Base-by-base conservation (phyloP, 2,329 filamentous ascomycete genomes). In the Hypoxylon sp. region DNA sequence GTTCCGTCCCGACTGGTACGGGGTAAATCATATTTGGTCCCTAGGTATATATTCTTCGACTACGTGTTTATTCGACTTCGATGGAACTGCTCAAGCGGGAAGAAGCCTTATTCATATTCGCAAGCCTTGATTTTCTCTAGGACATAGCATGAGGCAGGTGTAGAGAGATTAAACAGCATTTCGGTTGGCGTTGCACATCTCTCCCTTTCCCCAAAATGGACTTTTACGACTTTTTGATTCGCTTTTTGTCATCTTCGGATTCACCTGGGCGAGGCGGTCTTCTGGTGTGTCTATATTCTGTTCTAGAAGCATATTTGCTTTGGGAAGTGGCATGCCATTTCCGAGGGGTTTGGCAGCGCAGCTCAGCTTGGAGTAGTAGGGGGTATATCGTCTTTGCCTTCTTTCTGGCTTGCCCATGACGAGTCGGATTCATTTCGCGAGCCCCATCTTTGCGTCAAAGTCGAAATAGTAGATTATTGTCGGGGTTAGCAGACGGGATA, bases 1-100 rank as follows among this genome's bases (percentile, higher is more conserved):
- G 81, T 69, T 82, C 84, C 50, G 85, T 87, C 67, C 81, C 87
- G 10, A 81, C 80, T 29, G 85, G 86, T 58, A 81, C 80, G 32
- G 76, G 79, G 47, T 83, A 77, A 75, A 61, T 44, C 39, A 44
- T 35, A 55, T 51, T 56, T 42, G 53, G 52, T 54, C 24, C 29
- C 65, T 59, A 47, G 56, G 70, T 73, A 76, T 74, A 75, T 76
- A 76, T 64, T 65, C 71, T 60, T 71, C 64, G 53, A 51, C 54
- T 59, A 66, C 67, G 55, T 53, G 55, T 55, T 72, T 71, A 39
- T 73, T 71, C 72, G 62, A 62, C 63, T 65, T 72, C 56, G 69
- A 65, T 60, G 62, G 62, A 57, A 59, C 63, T 67, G 46, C 65
- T 63, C 56, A 66, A 64, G 68, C 54, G 65, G 67, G 66, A 62